These are phyloP conservation scores for Cryphonectria parasitica DNA, from an alignment of 2,329 filamentous ascomycete genomes.

Conservation along the genomic window DNA sequence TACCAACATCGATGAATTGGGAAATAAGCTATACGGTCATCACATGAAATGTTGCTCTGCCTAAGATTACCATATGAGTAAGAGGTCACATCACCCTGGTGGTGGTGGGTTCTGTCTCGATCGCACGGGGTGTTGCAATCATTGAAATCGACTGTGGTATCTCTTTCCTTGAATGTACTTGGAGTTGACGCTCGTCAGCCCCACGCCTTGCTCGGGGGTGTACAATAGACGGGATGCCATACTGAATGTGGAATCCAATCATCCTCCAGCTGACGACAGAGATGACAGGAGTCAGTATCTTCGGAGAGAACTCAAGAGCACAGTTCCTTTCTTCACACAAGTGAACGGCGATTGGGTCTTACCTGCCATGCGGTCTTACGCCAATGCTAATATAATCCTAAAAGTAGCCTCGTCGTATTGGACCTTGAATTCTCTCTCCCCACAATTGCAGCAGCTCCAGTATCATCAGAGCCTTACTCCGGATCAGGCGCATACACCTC, in stretches of 20 bases:
- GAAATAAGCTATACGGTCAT: neutral
- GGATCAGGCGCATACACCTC: constrained; percentile 29
- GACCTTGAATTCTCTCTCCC: neutral
- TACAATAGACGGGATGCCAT: neutral
- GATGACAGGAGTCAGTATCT: neutral
- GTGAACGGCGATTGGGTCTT: neutral
- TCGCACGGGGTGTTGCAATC: neutral
- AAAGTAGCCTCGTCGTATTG: no score
- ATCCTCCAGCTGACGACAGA: neutral
- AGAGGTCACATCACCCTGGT: neutral
- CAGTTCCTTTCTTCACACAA: neutral
- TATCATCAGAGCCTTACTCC: constrained; percentile 14
- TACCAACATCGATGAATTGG: neutral
- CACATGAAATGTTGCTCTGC: neutral
- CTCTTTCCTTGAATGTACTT: neutral
- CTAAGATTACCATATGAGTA: neutral
- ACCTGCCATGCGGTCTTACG: neutral
- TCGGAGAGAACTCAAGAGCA: neutral
- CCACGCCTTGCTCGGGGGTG: neutral
- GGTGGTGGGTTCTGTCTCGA: neutral
- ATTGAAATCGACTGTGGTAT: neutral
- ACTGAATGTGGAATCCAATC: neutral
- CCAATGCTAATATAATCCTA: neutral
- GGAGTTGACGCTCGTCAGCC: neutral
- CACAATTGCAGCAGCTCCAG: neutral